Percentiles rank a stretch among this genome's conserved stretches.
These are phyloP conservation scores for Funneliformis caledonium DNA, from an alignment of 371 early-diverging fungal genomes.

Conservation along the genomic window DNA sequence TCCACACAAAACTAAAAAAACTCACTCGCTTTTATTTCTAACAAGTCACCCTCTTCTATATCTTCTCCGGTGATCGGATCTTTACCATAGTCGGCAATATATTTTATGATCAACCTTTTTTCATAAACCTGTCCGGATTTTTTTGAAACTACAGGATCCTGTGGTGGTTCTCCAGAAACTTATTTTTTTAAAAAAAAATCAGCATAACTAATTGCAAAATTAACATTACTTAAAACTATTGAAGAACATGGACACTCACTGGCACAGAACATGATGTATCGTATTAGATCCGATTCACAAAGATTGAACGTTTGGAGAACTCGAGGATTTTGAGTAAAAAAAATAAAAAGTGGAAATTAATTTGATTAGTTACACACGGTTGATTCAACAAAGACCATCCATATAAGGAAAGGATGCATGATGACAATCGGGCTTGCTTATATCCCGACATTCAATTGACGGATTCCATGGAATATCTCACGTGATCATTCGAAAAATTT, in stretches of 20 bases:
- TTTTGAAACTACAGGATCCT: constrained; percentile 85
- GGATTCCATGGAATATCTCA: too few species aligned
- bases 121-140: constrained; percentile 89
- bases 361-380: too few species aligned
- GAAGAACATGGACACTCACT: background rate
- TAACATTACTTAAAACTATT: background rate
- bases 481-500: too few species aligned
- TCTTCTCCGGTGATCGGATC: constrained; percentile 85
- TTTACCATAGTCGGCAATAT: constrained; percentile 80
- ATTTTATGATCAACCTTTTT: constrained; percentile 83
- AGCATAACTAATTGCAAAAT: background rate
- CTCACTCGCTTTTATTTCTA: constrained; percentile 73
- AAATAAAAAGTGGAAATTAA: too few species aligned
- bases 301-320: too few species aligned
- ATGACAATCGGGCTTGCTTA: too few species aligned
- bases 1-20: background rate
- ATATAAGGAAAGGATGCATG: too few species aligned
- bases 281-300: too few species aligned
- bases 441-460: too few species aligned
- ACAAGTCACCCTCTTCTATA: constrained; percentile 77
- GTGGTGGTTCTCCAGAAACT: constrained; percentile 94
- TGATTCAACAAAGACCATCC: too few species aligned
- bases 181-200: background rate
- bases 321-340: too few species aligned
- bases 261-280: background rate